Evolutionary conservation across 2,329 filamentous ascomycete species (phyloP), one percentile per base, ranked within the genome.

Genomic region (Ophiosphaerella herpotricha): DNA sequence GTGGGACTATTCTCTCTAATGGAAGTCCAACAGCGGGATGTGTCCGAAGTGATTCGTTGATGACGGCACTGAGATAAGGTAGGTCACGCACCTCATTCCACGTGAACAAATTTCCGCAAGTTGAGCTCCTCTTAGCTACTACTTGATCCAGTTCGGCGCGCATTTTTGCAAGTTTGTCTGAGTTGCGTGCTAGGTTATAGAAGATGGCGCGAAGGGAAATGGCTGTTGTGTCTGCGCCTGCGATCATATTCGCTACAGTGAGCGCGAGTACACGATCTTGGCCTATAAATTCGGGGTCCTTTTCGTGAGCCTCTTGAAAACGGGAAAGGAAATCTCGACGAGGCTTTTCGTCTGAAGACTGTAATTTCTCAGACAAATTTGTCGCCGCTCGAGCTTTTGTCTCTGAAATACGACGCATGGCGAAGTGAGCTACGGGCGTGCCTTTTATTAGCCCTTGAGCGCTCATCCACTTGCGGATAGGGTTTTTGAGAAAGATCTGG

Each of bases 1-100:
- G 44, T 2, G 77, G 76, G 0, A 70, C 68, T 1, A 74, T 64
- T 7, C 76, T 63, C n/a, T 72, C 72, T 3, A 79, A 58, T 5
- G 61, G 64, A 36, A 74, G 62, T 0, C 77, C 76, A 0, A 75
- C 70, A 0, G 77, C 72, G 5, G 76, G 76, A 54, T 78, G 74
- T 13, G 72, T 61, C 4, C 77, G 68, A 4, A 78, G 57, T 0
- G 74, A 67, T 54, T 80, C 77, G 45, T 76, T 72, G 54, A 79
- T 75, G 13, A 77, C 68, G 12, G 75, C 75, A 45, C 75, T 70
- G 3, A 78, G 65, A 55, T 77, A 78, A 0, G 74, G 52, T 12
- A 62, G 43, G 6, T 56, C 41, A 18, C 45, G 49, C 8, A 48
- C 37, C 18, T 48, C 38, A 8, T 40, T 41, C 50, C 50, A 57